phyloP scores from a whole-genome alignment of 352 stramenopile species.

The Phytophthora citrophthora region DNA sequence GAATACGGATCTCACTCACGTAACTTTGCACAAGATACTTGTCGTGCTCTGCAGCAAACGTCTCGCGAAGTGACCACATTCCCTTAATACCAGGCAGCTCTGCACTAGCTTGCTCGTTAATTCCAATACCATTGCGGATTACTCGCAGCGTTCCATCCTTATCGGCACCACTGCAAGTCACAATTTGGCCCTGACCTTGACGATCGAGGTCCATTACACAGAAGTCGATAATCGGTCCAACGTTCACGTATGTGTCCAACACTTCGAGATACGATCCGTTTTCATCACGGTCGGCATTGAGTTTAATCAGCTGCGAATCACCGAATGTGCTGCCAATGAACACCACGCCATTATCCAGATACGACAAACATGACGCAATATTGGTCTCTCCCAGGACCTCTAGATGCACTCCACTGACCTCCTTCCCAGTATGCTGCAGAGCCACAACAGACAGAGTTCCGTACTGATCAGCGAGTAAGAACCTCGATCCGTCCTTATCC shows the following conservation, averaged over 20 bases:
- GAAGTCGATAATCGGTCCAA: conserved; percentile 99
- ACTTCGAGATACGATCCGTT: conserved; percentile 92
- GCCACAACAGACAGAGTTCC: conserved; percentile 90
- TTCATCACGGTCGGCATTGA: conserved; percentile 82
- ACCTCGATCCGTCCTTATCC: conserved; percentile 89
- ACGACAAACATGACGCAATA: conserved; percentile 91
- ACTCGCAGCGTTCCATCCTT: conserved; percentile 96
- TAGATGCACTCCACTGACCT: conserved; percentile 87
- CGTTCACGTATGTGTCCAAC: conserved; percentile 97
- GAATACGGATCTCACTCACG: conserved; percentile 95
- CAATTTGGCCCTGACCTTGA: conserved; percentile 95
- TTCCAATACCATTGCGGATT: conserved; percentile 99
- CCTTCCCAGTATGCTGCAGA: conserved; percentile 75
- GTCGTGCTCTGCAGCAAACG: conserved; percentile 91
- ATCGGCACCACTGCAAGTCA: conserved; percentile 96
- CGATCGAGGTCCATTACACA: conserved; percentile 96
- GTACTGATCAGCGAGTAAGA: conserved; percentile 91
- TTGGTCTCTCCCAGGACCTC: conserved; percentile 95
- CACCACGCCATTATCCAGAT: conserved; percentile 95
- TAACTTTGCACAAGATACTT: conserved; percentile 97
- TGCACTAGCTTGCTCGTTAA: conserved; percentile 95
- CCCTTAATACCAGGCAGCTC: conserved; percentile 97
- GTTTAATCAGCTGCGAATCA: conserved; percentile 96
- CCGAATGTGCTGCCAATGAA: conserved; percentile 96
- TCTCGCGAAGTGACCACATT: conserved; percentile 95